Evolutionary conservation across 495 filamentous ascomycete species (phyloP).

Genomic region (Penicillium antarcticum): DNA sequence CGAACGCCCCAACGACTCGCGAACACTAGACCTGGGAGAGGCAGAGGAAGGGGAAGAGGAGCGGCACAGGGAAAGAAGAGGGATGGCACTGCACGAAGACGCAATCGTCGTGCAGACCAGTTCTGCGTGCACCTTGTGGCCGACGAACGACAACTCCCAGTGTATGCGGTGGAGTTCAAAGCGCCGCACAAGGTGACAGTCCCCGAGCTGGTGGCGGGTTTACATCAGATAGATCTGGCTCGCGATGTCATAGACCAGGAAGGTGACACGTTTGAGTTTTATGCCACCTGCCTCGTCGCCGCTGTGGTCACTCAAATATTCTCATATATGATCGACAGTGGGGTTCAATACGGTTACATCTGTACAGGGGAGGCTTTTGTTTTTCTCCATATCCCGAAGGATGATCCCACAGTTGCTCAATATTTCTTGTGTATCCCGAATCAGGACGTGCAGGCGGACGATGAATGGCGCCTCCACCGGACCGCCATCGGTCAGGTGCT

Average conservation of each 20-base stretch:
- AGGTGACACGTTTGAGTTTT: background rate
- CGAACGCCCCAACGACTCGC: slow-evolving; percentile 10
- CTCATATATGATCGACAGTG: slow-evolving; percentile 40
- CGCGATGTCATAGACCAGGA: background rate
- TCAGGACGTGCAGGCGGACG: slow-evolving; percentile 24
- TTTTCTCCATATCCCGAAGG: slow-evolving; percentile 39
- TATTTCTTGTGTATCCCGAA: slow-evolving; percentile 30
- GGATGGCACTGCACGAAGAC: slow-evolving; percentile 9
- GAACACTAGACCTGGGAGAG: slow-evolving; percentile 12
- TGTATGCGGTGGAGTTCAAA: background rate
- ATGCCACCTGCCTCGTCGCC: slow-evolving; percentile 3
- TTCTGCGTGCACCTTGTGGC: slow-evolving; percentile 21
- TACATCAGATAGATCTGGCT: background rate
- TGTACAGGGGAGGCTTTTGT: slow-evolving; percentile 42
- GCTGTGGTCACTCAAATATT: slow-evolving; percentile 42
- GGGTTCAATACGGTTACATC: slow-evolving; percentile 39
- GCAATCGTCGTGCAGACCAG: slow-evolving; percentile 22
- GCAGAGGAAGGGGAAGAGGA: slow-evolving; percentile 18
- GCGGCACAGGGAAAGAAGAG: slow-evolving; percentile 12
- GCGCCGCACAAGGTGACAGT: background rate
- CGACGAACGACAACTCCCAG: slow-evolving; percentile 7
- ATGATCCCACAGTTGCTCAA: slow-evolving; percentile 20
- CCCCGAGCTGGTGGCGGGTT: background rate
- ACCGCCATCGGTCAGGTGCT: slow-evolving; percentile 46
- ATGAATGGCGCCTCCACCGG: slow-evolving; percentile 28